phyloP scores from a whole-genome alignment of 2,329 filamentous ascomycete species.

The Cladosporium sp. region DNA sequence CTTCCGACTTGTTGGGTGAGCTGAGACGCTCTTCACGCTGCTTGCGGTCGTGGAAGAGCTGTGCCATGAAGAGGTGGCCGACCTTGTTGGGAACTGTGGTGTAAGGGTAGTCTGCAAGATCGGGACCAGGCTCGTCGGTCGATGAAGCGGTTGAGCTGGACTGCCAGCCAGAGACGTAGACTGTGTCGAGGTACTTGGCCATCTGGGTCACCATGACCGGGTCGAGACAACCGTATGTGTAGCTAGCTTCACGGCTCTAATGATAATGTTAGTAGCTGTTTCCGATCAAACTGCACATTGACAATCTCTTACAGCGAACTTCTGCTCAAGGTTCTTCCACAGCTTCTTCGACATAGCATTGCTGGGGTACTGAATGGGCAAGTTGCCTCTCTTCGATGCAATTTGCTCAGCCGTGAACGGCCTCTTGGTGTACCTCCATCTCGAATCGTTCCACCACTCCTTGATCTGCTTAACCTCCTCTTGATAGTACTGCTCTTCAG shows the following conservation, averaged over 20 bases:
- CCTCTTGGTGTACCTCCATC: conserved; percentile 90
- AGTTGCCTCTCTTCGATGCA: conserved; percentile 85
- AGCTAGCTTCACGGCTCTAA: conserved; percentile 79
- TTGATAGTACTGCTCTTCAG: conserved; percentile 70
- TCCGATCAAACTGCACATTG: background rate
- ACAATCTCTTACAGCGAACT: conserved; percentile 66
- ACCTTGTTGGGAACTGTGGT: conserved; percentile 99
- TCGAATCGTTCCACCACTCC: conserved; percentile 87
- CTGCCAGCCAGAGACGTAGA: conserved; percentile 99
- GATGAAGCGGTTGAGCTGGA: conserved; percentile 93
- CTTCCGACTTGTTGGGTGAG: conserved; percentile 65
- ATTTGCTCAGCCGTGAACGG: conserved; percentile 97
- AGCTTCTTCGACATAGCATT: conserved; percentile 89
- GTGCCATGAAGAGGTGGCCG: conserved; percentile 93
- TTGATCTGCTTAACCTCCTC: conserved; percentile 84
- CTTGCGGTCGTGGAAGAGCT: conserved; percentile 99
- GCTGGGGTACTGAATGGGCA: conserved; percentile 88
- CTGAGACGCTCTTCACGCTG: conserved; percentile 91
- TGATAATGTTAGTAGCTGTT: background rate
- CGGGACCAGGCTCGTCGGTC: conserved; percentile 92
- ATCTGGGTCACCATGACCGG: conserved; percentile 99
- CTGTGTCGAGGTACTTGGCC: conserved; percentile 97
- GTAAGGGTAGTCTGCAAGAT: conserved; percentile 91
- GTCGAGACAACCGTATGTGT: conserved; percentile 95
- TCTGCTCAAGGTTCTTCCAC: conserved; percentile 80